Base-by-base conservation (phyloP, 768 basidiomycete species). In the Tricholoma hemisulphureum region DNA sequence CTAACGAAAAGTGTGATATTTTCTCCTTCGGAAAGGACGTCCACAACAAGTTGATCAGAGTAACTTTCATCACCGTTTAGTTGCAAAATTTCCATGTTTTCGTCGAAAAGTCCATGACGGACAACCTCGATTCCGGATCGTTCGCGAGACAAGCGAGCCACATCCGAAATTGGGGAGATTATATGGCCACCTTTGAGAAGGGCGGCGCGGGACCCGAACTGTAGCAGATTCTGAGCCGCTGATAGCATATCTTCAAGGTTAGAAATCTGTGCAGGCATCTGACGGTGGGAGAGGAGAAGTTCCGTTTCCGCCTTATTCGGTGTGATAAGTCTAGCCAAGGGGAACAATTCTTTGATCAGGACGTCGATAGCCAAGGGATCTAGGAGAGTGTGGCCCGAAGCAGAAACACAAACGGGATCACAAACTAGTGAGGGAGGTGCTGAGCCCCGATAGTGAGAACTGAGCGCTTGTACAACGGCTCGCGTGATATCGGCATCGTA, bases 391-490 rank as follows among this genome's bases (percentile, higher is more conserved):
- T 95, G 91, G 2, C 93, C 93, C 0, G 91, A 93, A 0, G 95
- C 96, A 3, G 92, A 93, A 1, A 96, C 90, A 65, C 87, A 93
- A 9, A 98, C 94, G 0, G 95, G 94, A 67, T 98, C 95, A 59
- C 91, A 84, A 24, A 96, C 83, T 18, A 95, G 73, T 1, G 84
- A 83, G 0, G 86, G 80, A 26, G 71, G 61, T 9, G 58, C 58
- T 10, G 65, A 59, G 5, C 57, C 32, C 16, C 63, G 53, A 64
- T 79, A 83, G 59, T 78, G 73, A 0, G 61, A 41, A 41, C 70
- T 78, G 41, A 95, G 77, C 10, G 81, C 74, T 2, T 70, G 59
- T 2, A 82, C 80, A 3, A 93, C 78, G 0, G 80, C 75, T 10
- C 67, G 72, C 21, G 83, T 82, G 45, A 78, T 84, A 0, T 73